These are phyloP conservation scores for Lolium rigidum DNA, from an alignment of 176 grass and related monocot species.

Conservation along the genomic window DNA sequence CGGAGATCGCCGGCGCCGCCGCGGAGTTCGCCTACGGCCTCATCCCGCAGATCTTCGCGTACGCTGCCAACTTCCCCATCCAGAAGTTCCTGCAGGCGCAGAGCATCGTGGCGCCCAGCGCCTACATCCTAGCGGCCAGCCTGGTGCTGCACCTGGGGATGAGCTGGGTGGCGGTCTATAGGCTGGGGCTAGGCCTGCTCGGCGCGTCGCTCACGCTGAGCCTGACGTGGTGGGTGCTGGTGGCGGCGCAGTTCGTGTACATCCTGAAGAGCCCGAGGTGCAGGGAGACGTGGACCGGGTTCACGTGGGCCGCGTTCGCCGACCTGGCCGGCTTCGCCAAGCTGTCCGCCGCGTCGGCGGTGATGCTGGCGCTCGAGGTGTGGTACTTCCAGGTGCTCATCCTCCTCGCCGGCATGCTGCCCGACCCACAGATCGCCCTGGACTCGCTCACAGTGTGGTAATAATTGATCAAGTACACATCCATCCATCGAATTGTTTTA, in stretches of 20 bases:
- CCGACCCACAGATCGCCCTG: constrained; percentile 74
- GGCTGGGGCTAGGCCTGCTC: constrained; percentile 63
- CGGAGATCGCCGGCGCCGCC: constrained; percentile 77
- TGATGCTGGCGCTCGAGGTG: constrained; percentile 93
- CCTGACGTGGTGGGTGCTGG: constrained; percentile 76
- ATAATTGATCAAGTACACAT: background rate
- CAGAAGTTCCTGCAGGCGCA: constrained; percentile 94
- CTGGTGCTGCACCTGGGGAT: constrained; percentile 60
- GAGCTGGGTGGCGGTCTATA: constrained; percentile 73
- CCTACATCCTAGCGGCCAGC: constrained; percentile 69
- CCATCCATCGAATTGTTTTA: background rate
- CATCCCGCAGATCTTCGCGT: constrained; percentile 97
- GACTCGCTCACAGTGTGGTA: constrained; percentile 94
- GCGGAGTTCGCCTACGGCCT: constrained; percentile 75
- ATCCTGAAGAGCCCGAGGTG: constrained; percentile 71
- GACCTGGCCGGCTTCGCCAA: constrained; percentile 72
- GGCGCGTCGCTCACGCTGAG: constrained; percentile 82
- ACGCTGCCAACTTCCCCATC: constrained; percentile 84
- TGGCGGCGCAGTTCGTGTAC: constrained; percentile 75
- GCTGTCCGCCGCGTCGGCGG: constrained; percentile 74
- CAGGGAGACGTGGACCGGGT: constrained; percentile 70
- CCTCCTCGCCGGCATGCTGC: constrained; percentile 82
- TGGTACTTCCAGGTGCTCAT: constrained; percentile 97
- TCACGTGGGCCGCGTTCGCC: constrained; percentile 76
- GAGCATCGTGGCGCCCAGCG: constrained; percentile 90